Percentiles rank a stretch among this genome's conserved stretches.
Evolutionary conservation across 257 asterid genomes (phyloP).

Genomic region (Lycium barbarum): DNA sequence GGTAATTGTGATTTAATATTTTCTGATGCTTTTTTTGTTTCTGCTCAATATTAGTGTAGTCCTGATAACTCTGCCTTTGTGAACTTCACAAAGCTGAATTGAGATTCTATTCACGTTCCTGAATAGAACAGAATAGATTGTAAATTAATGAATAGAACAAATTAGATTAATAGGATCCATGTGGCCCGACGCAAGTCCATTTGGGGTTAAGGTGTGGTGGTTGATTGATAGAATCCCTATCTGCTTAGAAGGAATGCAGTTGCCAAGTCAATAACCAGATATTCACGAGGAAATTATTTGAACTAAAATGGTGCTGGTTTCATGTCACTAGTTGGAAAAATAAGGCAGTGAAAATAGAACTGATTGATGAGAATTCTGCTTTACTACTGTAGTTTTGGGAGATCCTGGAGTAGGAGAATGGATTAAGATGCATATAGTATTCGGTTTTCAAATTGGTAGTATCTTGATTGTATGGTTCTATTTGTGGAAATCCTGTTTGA

Average conservation of each 20-base stretch:
- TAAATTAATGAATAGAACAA: background rate
- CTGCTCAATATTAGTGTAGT: too few relatives aligned
- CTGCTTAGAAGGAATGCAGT: background rate
- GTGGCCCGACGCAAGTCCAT: background rate
- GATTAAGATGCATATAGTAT: background rate
- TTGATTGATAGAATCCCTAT: background rate
- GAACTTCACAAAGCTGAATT: background rate
- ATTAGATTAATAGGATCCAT: background rate
- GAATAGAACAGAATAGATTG: background rate
- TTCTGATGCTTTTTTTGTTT: too few relatives aligned
- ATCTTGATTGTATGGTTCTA: too few relatives aligned
- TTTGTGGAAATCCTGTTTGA: background rate
- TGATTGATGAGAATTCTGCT: background rate
- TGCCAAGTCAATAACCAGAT: background rate
- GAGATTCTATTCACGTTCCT: background rate
- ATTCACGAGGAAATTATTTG: background rate
- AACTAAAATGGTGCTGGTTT: background rate
- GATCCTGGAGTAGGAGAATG: background rate
- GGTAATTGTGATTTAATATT: too few relatives aligned
- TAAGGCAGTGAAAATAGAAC: background rate
- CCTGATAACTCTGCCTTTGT: too few relatives aligned
- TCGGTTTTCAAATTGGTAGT: background rate
- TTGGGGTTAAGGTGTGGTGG: background rate
- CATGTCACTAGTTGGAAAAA: background rate
- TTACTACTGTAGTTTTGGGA: background rate